Base-by-base conservation (phyloP, 768 basidiomycete species). In the Lyophyllum shimeji region DNA sequence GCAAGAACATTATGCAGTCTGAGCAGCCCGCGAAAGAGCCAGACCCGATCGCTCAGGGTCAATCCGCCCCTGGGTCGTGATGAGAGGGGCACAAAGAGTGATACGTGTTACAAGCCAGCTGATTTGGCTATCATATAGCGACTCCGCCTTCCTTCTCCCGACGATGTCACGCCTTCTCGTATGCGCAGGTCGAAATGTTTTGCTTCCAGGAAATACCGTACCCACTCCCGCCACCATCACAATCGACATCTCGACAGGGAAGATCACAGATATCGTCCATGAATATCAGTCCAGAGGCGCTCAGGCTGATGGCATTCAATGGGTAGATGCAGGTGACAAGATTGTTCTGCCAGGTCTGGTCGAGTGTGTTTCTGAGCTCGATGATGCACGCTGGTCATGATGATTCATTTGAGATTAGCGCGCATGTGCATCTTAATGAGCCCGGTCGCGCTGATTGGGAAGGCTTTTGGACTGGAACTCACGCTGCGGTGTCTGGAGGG, bases 381-480 rank as follows among this genome's bases (percentile, higher is more conserved):
- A 57, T 55, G 49, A 43, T 44, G 25, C 56, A 39, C 51, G 43
- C 58, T 23, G 12, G 34, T 51, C 18, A 40, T 55, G 50, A 56
- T 52, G 24, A 25, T 49, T 40, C 23, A 46, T 31, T 24, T 52
- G 24, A 33, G 31, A 55, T 46, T 66, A 94, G 92, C 70, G 82
- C 90, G 8, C 92, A 97, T 65, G 95, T 96, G 23, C 95, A 97
- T 71, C 81, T 96, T 52, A 96, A 96, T 70, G 92, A 95, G 64
- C 95, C 94, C 7, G 95, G 95, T 12, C 84, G 95, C 23, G 93
- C 92, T 2, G 85, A 89, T 56, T 97, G 95, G 95, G 95, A 97
- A 67, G 95, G 95, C 0, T 96, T 97, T 68, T 83, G 80, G 74
- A 91, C 93, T 0, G 95, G 93, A n/a, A 95, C 95, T 1, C 74